Base-by-base conservation (phyloP, 2,329 filamentous ascomycete species). In the Aspergillus pseudoviridinutans region DNA sequence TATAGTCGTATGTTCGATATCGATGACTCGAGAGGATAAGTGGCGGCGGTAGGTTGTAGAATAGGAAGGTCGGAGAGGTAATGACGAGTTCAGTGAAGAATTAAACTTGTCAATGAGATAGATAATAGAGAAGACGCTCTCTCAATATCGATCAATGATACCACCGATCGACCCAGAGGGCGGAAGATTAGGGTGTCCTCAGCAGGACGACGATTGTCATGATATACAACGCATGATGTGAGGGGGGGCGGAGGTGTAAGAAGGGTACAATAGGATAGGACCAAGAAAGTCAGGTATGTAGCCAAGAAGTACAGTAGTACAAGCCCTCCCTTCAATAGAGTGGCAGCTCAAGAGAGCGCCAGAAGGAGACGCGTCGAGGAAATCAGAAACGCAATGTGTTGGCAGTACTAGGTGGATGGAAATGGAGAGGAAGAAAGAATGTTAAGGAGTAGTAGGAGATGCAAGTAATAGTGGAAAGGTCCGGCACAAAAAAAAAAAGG, bases 171-270 rank as follows among this genome's bases (percentile, higher is more conserved):
- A 72, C 60, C 63, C 56, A 54, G 62, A 66, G 64, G 64, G 62
- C 61, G 61, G 46, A 58, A 63, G 56, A 56, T 60, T 60, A 64
- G 59, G 60, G 59, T 64, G 71, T 71, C 74, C 74, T 69, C 62
- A 56, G 56, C 59, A 69, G 73, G 72, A 76, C 73, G 63, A 60
- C 58, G 63, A 65, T 65, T 69, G 74, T 76, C 74, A 78, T 76
- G 76, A 78, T 72, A 74, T 72, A 64, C 59, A 73, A 63, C 61
- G 64, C 67, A 73, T 72, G 68, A 66, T 71, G 65, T 63, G 70
- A 63, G 63, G 57, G 63, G 59, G 24, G 56, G 58, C 54, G 51
- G 27, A 52, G n/a, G 51, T 53, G 46, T n/a, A 53, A 57, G 49
- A 46, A 38, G 42, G 50, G 56, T 53, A 49, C 32, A 49, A 59